These are phyloP conservation scores for Septoria petroselini DNA, from an alignment of 2,329 filamentous ascomycete genomes.

Conservation along the genomic window DNA sequence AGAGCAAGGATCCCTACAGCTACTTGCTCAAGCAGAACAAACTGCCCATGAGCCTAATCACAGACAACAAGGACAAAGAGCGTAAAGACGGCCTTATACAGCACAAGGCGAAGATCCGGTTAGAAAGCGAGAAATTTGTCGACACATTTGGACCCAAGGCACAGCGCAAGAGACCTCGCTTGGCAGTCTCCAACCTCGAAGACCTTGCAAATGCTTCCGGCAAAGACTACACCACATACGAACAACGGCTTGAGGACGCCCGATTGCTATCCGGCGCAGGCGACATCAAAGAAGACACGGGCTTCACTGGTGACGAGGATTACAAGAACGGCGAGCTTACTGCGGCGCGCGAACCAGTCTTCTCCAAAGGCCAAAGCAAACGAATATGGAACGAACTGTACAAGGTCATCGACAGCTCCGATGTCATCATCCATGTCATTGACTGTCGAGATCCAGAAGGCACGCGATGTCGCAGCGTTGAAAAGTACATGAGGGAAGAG, in stretches of 20 bases:
- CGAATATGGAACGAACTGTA: conserved; percentile 93
- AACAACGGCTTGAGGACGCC: conserved; percentile 75
- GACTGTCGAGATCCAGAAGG: conserved; percentile 87
- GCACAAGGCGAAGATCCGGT: conserved; percentile 88
- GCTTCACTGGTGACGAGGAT: conserved; percentile 17
- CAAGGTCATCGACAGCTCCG: conserved; percentile 91
- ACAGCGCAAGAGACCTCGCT: conserved; percentile 87
- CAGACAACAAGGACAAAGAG: conserved; percentile 64
- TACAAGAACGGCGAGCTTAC: conserved; percentile 40
- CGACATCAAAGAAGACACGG: conserved; percentile 34
- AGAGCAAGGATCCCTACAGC: conserved; percentile 84
- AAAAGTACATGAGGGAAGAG: conserved; percentile 91
- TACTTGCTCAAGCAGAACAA: conserved; percentile 97
- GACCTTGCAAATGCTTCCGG: conserved; percentile 78
- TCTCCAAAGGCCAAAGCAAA: conserved; percentile 91
- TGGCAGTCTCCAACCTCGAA: conserved; percentile 74
- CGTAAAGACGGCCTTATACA: conserved; percentile 78
- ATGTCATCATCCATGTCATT: conserved; percentile 92
- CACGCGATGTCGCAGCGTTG: conserved; percentile 82
- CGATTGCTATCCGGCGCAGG: conserved; percentile 65
- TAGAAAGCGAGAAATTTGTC: conserved; percentile 80
- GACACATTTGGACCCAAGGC: conserved; percentile 92
- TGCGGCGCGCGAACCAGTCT: conserved; percentile 65
- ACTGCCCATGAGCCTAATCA: conserved; percentile 90
- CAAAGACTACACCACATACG: conserved; percentile 76